Percentiles rank a stretch among this genome's conserved stretches.
Conservation (phyloP, 352 stramenopile genomes). For the Pythium brachiatum region DNA sequence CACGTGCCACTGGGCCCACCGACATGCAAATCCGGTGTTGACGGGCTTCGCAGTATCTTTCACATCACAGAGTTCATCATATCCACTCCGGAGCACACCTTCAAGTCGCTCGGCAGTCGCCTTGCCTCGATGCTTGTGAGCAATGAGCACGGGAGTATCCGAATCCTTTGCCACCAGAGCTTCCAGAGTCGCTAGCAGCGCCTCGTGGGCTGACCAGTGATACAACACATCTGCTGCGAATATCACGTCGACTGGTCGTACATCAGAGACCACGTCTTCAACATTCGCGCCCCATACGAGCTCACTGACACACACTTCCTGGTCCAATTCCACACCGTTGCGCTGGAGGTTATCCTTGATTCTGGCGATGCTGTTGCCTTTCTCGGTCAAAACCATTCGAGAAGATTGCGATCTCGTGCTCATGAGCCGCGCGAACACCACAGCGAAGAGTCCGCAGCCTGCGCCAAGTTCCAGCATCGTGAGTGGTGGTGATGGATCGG, state of each 20-base stretch:
- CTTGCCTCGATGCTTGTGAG: conserved; percentile 52
- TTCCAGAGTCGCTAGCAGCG: conserved; percentile 37
- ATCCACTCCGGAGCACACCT: conserved; percentile 19
- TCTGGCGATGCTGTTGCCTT: conserved; percentile 25
- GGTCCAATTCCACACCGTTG: conserved; percentile 12
- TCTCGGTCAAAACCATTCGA: conserved; percentile 41
- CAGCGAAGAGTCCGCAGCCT: conserved; percentile 50
- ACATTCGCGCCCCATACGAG: conserved; percentile 35
- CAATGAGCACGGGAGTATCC: conserved; percentile 30
- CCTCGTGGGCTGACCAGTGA: conserved; percentile 49
- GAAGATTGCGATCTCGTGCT: neutral
- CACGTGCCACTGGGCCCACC: conserved; percentile 30
- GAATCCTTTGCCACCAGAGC: neutral
- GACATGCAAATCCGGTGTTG: conserved; percentile 8
- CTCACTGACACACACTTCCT: conserved; percentile 9
- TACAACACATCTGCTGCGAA: conserved; percentile 66
- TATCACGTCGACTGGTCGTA: conserved; percentile 24
- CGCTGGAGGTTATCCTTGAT: conserved; percentile 33
- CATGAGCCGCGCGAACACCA: conserved; percentile 20
- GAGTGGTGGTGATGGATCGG: too few relatives aligned
- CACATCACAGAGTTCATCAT: neutral
- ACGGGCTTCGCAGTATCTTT: neutral
- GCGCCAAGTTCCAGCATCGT: conserved; percentile 44
- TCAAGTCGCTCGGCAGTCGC: conserved; percentile 30
- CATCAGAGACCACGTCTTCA: neutral